Conservation (phyloP, 1,139 yeast genomes). For the Meyerozyma guilliermondii region DNA sequence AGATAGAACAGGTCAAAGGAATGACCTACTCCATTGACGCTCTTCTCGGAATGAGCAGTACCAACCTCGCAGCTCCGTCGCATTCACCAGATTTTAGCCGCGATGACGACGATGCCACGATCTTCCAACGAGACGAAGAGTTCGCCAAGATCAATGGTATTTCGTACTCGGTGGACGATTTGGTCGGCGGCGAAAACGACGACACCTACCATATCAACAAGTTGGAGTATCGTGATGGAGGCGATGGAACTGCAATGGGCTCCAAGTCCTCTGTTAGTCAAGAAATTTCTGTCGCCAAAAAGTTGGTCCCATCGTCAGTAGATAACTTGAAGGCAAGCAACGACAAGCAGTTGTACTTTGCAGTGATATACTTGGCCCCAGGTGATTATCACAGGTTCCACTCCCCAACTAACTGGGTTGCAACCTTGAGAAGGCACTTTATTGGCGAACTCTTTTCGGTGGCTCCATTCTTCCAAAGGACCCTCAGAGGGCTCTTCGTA, state of each 20-base stretch:
- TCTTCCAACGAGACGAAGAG: conserved; percentile 56
- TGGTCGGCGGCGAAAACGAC: conserved; percentile 49
- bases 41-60: conserved; percentile 61
- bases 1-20: conserved; percentile 96
- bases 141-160: conserved; percentile 79
- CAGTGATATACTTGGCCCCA: conserved; percentile 94
- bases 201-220: conserved; percentile 35
- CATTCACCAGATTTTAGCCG: conserved; percentile 47
- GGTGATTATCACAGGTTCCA: conserved; percentile 98
- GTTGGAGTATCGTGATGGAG: conserved; percentile 52
- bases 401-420: conserved; percentile 95
- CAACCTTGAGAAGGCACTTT: conserved; percentile 88
- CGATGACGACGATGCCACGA: conserved; percentile 37
- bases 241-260: conserved; percentile 44
- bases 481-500: conserved; percentile 81
- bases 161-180: conserved; percentile 63
- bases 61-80: conserved; percentile 56
- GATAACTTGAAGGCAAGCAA: conserved; percentile 16
- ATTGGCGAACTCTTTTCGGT: conserved; percentile 95
- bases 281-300: conserved; percentile 40
- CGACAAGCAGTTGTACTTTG: conserved; percentile 68
- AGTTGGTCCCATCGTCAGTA: conserved; percentile 34
- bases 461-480: conserved; percentile 91
- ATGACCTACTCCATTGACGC: conserved; percentile 90
- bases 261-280: conserved; percentile 29